Percentiles rank a stretch among this genome's conserved stretches.
phyloP scores from a whole-genome alignment of 768 basidiomycete genomes.

The Suillus fuscotomentosus region DNA sequence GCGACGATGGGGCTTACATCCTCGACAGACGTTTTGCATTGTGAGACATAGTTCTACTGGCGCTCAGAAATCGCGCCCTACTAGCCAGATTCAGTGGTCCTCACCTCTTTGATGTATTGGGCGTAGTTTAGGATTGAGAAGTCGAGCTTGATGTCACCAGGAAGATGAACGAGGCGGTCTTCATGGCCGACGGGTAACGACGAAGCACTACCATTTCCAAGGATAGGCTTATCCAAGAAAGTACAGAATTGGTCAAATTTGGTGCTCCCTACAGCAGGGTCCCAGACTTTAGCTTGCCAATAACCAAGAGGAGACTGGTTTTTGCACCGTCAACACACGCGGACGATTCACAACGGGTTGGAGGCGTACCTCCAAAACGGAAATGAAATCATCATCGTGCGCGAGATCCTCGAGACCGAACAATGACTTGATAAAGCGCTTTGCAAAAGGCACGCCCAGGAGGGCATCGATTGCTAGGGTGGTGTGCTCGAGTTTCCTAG shows the following conservation, averaged over 20 bases:
- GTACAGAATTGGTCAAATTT: conserved; percentile 70
- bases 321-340: neutral
- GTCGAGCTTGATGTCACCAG: conserved; percentile 50
- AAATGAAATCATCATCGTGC: conserved; percentile 78
- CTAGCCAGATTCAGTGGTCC: conserved; percentile 9
- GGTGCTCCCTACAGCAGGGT: conserved; percentile 62
- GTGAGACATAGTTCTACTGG: conserved; percentile 49
- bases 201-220: conserved; percentile 30
- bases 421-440: conserved; percentile 58
- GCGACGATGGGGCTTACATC: conserved; percentile 37
- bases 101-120: conserved; percentile 68
- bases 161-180: conserved; percentile 46
- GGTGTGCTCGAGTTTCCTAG: conserved; percentile 53
- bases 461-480: conserved; percentile 62
- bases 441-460: conserved; percentile 47
- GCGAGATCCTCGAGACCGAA: conserved; percentile 72
- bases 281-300: conserved; percentile 91
- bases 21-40: conserved; percentile 53
- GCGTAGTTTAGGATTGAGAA: conserved; percentile 72
- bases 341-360: conserved; percentile 18
- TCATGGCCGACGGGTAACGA: conserved; percentile 47
- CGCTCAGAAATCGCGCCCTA: neutral
- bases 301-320: conserved; percentile 55
- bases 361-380: conserved; percentile 54
- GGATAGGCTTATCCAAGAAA: conserved; percentile 46